Percentiles rank a stretch among this genome's conserved stretches.
phyloP scores from a whole-genome alignment of 768 basidiomycete genomes.

The Kwoniella sp. region DNA sequence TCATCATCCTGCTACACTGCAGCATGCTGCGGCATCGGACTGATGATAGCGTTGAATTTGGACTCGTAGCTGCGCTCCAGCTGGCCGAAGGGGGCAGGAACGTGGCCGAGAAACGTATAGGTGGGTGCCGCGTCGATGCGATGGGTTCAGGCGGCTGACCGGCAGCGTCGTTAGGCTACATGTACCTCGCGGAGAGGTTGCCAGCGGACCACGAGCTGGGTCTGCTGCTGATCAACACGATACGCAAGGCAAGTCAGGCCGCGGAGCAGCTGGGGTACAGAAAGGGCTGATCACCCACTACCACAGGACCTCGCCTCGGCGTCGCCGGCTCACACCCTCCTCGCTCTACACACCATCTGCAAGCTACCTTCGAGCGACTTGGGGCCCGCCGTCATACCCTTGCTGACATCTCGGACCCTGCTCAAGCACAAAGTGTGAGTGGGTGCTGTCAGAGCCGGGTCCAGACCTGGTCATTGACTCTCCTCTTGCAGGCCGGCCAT shows the following conservation, averaged over 20 bases:
- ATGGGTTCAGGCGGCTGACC: background rate
- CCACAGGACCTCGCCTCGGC: constrained; percentile 31
- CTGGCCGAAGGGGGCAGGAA: constrained; percentile 28
- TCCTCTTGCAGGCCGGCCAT: constrained; percentile 19
- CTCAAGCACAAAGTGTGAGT: constrained; percentile 32
- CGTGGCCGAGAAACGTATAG: constrained; percentile 29
- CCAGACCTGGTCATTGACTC: background rate
- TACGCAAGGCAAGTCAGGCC: constrained; percentile 30
- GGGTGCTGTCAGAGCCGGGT: too few species aligned
- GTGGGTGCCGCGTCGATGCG: constrained; percentile 13
- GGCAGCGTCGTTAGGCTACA: constrained; percentile 24
- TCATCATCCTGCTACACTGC: constrained; percentile 36
- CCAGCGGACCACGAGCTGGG: constrained; percentile 31
- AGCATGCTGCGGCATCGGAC: constrained; percentile 12
- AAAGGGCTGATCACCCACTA: background rate
- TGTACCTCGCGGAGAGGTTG: constrained; percentile 34
- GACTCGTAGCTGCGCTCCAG: constrained; percentile 27
- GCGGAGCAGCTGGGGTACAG: background rate
- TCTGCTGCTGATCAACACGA: constrained; percentile 42
- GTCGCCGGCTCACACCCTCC: constrained; percentile 14
- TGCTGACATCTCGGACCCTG: constrained; percentile 20
- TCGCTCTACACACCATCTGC: constrained; percentile 29
- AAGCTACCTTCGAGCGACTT: constrained; percentile 31
- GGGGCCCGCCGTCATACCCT: constrained; percentile 31
- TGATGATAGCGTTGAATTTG: constrained; percentile 18